Base-by-base conservation (phyloP, 179 eudicot species). In the Heliamphora pulchella region DNA sequence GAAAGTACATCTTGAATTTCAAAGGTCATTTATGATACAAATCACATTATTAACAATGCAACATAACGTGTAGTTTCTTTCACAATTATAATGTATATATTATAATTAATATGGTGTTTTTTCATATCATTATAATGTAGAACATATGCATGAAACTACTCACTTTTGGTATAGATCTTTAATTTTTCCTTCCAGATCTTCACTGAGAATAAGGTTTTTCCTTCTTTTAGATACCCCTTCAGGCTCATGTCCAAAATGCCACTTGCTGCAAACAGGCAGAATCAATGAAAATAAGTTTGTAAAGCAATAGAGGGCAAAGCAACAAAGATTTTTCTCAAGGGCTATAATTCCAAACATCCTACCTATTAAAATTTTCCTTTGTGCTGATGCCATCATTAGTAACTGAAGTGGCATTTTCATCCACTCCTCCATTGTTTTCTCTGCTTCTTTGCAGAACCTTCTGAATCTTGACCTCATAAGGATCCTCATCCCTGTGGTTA, bases 151-250 rank as follows among this genome's bases (percentile, higher is more conserved):
- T 74, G 68, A 73, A 22, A 71, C 13, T 20, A 88, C 95, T 81
- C 84, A 93, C 97, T 82, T 90, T 79, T 95, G 94, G 81, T 85
- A 89, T 47, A 93, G 92, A 70, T 78, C 84, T 82, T 83, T 88
- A 48, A 92, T 80, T 82, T 86, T 86, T 77, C 84, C 88, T 78
- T 88, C 91, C 76, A 90, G 72, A 83, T 87, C 92, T 68, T 89
- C 90, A 87, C 76, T 86, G 47, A 87, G 86, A 76, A 87, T 82
- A 71, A 91, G 85, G 67, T 84, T 85, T 84, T 88, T 90, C 89
- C 89, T 86, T 86, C 85, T 87, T 82, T 84, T 89, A 47, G 53
- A 41, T 59, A 71, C 84, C 59, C 83, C 86, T 79, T 80, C 83
- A 64, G 70, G 51, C 70, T 79, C 84, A 59, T 80, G 87, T 79